These are phyloP conservation scores for Rhodotorula paludigena DNA, from an alignment of 768 basidiomycete genomes.

Conservation along the genomic window DNA sequence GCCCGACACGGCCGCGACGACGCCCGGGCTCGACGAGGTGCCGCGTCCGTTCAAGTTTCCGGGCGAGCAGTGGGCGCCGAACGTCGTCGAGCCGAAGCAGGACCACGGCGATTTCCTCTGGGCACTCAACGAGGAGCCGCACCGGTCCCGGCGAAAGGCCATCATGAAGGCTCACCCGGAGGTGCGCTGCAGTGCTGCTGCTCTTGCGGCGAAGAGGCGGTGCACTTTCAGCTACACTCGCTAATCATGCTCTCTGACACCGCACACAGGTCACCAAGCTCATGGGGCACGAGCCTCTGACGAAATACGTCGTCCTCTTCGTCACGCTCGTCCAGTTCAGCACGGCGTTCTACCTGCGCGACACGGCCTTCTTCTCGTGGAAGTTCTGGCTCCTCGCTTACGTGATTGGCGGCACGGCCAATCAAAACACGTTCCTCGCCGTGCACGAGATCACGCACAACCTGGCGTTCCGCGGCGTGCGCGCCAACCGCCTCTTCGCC, in stretches of 20 bases:
- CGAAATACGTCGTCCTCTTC: conserved; percentile 78
- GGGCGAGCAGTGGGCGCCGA: conserved; percentile 30
- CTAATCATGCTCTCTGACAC: background rate
- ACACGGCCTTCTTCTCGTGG: conserved; percentile 64
- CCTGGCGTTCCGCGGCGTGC: conserved; percentile 77
- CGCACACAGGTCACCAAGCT: conserved; percentile 73
- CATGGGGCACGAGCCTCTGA: conserved; percentile 90
- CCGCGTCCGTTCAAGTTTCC: background rate
- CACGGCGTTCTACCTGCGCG: conserved; percentile 61
- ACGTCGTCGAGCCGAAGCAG: conserved; percentile 58
- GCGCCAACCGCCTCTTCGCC: conserved; percentile 77
- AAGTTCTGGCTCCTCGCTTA: conserved; percentile 75
- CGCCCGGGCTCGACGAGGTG: conserved; percentile 23
- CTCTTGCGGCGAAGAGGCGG: background rate
- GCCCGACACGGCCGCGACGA: conserved; percentile 19
- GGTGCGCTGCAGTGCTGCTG: conserved; percentile 52
- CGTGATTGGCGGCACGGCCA: conserved; percentile 82
- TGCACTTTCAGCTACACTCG: background rate
- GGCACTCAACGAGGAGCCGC: conserved; percentile 97
- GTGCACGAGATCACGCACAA: conserved; percentile 99
- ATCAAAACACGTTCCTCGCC: conserved; percentile 95
- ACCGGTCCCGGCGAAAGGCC: conserved; percentile 74
- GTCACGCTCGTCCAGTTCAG: conserved; percentile 74
- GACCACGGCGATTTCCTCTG: conserved; percentile 86
- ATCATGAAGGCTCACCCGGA: conserved; percentile 94